Base-by-base conservation (phyloP, 1,284 basidiomycete genomes). In the Ganoderma sp. region DNA sequence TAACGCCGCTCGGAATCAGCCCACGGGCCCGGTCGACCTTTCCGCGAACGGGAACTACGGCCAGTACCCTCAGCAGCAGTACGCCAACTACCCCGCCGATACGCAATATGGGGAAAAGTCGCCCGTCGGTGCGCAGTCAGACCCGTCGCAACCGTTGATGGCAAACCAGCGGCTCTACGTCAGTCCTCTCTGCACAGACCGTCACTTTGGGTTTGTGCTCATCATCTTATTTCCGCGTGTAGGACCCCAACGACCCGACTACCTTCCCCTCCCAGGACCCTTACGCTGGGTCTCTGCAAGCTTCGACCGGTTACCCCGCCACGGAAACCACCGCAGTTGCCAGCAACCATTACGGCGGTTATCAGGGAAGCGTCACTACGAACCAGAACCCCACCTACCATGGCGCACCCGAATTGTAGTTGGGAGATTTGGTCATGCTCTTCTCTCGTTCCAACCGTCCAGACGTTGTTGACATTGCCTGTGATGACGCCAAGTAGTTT, bases 161-260 rank as follows among this genome's bases (percentile, higher is more conserved):
- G 1, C 56, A 9, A 63, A 63, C 41, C 66, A 66, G 7, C 67
- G 61, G 50, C 50, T 69, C 41, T 69, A 69, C 60, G 70, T 71
- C 42, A 67, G 70, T 59, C 12, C 22, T 19, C 19, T 19, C 22
- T 34, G 12, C n/a, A 43, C 14, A 0, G 6, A 22, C n/a, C 37
- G 6, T 52, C 48, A 10, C 22, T n/a, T 41, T n/a, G 3, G 1
- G 2, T 17, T 10, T 37, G 5, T 17, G 8, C 43, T 50, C 10
- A 42, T 32, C 41, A 45, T 8, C 12, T 12, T 54, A 12, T 48
- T 42, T 41, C 32, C 28, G 42, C 25, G 2, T 14, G 10, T 14
- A 72, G 71, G 66, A 72, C 50, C 71, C 71, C 10, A 67, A 72
- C 54, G 69, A 72, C 56, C 69, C 71, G 57, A 72, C 50, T 39